Base-by-base conservation (phyloP, 768 basidiomycete species). In the Scleroderma citrinum region DNA sequence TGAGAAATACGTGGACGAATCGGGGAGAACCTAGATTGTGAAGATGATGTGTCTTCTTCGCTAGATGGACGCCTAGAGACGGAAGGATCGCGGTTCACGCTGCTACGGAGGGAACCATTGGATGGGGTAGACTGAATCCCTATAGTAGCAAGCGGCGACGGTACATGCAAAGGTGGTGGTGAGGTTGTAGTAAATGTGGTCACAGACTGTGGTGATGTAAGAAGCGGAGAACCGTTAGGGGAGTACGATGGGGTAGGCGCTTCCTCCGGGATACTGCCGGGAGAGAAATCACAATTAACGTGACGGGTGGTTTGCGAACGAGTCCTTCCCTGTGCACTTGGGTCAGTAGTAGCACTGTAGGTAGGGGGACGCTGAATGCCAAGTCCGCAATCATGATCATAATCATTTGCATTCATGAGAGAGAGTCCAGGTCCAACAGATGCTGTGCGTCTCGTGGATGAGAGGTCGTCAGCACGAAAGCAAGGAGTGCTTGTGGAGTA, bases 401-500 rank as follows among this genome's bases (percentile, higher is more conserved):
- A 31, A 38, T 55, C 40, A 17, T 21, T 38, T 32, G 21, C 20
- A 39, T 34, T 45, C n/a, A 39, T 1, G 4, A 47, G 7, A 26
- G 49, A 53, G 12, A 55, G 44, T 2, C 61, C 58, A 19, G 64
- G 59, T 1, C 60, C 64, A 19, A 61, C 55, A 17, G 59, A 65
- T 1, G 57, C 46, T 7, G 58, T 51, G 7, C 56, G 56, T 39
- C 52, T 55, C 23, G 46, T 23, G n/a, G 13, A 75, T 66, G 19
- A 67, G 56, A 8, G 67, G 50, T 37, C 71, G 3, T 76, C 74
- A 0, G 90, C 89, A 47, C 76, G 76, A 68, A 95, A 97, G 64
- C 88, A 84, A 5, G 82, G 77, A 19, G 81, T 78, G 0, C 78
- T 78, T 5, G 86, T 82, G 31, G 82, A 81, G 57, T 88, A 85